These are phyloP conservation scores for Hortaea sp. DNA, from an alignment of 2,329 filamentous ascomycete species.

Conservation along the genomic window DNA sequence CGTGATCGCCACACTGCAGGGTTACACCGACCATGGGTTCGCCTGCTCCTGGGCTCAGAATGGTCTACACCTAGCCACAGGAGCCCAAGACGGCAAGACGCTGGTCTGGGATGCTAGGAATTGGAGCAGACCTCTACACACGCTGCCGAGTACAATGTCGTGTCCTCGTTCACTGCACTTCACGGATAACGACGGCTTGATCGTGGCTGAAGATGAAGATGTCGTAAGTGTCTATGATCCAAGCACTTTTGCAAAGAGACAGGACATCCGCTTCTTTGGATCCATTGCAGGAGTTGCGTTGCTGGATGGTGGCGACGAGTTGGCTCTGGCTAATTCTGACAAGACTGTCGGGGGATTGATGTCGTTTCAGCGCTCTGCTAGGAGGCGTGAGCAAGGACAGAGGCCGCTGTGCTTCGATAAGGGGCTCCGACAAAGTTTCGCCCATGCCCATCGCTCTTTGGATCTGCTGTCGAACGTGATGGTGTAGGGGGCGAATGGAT, in stretches of 20 bases:
- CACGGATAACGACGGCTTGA: conserved; percentile 59
- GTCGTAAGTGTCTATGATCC: conserved; percentile 62
- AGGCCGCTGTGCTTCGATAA: background rate
- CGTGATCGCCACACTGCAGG: conserved; percentile 43
- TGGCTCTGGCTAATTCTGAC: conserved; percentile 62
- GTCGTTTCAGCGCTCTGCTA: conserved; percentile 4
- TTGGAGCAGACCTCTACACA: conserved; percentile 48
- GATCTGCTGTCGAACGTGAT: too few relatives aligned
- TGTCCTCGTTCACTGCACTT: conserved; percentile 61
- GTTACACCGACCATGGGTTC: conserved; percentile 60
- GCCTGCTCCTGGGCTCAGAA: conserved; percentile 73
- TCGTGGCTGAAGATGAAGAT: conserved; percentile 68
- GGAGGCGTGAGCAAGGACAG: background rate
- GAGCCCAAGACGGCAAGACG: conserved; percentile 63
- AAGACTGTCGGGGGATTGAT: conserved; percentile 52
- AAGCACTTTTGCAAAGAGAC: conserved; percentile 51
- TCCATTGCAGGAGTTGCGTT: conserved; percentile 62
- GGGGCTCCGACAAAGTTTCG: too few relatives aligned
- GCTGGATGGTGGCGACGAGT: conserved; percentile 54
- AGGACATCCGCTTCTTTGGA: conserved; percentile 65
- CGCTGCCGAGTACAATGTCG: conserved; percentile 56
- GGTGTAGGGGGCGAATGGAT: too few relatives aligned
- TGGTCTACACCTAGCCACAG: conserved; percentile 65
- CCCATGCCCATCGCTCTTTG: too few relatives aligned
- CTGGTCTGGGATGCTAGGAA: conserved; percentile 68